Evolutionary conservation across 805 yeast species (phyloP).

Genomic region (Candida arabinofermentans): DNA sequence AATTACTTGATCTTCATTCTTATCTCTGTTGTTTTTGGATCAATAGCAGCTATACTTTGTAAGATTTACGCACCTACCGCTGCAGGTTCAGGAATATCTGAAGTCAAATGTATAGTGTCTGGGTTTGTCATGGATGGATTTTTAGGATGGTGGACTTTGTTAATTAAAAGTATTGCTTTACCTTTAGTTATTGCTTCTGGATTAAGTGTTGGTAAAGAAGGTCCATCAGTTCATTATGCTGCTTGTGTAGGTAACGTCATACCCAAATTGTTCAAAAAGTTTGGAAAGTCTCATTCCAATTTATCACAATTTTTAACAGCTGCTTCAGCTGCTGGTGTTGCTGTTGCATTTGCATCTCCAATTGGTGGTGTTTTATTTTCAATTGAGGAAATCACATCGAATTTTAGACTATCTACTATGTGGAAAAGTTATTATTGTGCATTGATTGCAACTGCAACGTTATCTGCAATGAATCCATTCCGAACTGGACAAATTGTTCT

Average conservation of each 20-base stretch:
- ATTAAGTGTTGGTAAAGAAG: conserved; percentile 92
- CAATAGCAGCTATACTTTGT: conserved; percentile 65
- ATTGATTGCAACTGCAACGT: conserved; percentile 75
- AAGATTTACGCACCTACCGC: conserved; percentile 77
- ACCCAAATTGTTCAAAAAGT: conserved; percentile 48
- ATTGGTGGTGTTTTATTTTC: conserved; percentile 95
- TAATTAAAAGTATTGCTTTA: conserved; percentile 72
- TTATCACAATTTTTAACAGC: conserved; percentile 70
- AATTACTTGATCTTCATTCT: conserved; percentile 57
- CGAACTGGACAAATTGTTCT: conserved; percentile 91
- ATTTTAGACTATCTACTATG: conserved; percentile 71
- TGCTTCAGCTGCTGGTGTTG: conserved; percentile 96
- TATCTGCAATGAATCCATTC: conserved; percentile 84
- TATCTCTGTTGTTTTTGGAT: conserved; percentile 59
- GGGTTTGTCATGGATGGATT: conserved; percentile 83
- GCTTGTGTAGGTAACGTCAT: conserved; percentile 90
- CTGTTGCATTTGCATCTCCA: conserved; percentile 96
- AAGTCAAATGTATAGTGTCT: conserved; percentile 88
- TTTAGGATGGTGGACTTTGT: conserved; percentile 64
- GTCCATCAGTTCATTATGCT: conserved; percentile 97
- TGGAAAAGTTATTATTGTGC: conserved; percentile 94
- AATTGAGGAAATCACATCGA: conserved; percentile 81
- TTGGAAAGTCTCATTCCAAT: conserved; percentile 41
- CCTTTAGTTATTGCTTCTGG: conserved; percentile 95
- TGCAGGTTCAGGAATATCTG: conserved; percentile 97